These are phyloP conservation scores for Calendula officinalis DNA, from an alignment of 129 eudicot genomes.

Conservation along the genomic window DNA sequence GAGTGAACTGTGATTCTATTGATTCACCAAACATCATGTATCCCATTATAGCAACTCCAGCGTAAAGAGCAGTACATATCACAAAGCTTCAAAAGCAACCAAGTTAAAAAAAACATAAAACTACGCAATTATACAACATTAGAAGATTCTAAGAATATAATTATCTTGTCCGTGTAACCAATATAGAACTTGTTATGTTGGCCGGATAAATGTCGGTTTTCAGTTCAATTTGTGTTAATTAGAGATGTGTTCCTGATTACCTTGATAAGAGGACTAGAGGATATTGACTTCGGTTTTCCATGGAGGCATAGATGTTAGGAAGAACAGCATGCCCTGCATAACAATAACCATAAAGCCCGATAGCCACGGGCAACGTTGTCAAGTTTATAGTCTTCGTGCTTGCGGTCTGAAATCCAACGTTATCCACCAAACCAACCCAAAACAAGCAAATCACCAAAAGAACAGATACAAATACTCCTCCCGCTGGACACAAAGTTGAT, in stretches of 20 bases:
- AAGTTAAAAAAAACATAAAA: slow-evolving; percentile 5
- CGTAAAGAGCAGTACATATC: slow-evolving; percentile 72
- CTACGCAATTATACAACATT: background rate
- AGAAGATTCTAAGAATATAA: background rate
- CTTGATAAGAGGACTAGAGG: slow-evolving; percentile 75
- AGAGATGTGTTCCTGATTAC: slow-evolving; percentile 33
- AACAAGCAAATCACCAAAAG: slow-evolving; percentile 62
- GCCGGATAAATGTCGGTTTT: background rate
- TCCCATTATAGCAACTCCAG: slow-evolving; percentile 81
- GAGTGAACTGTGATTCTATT: slow-evolving; percentile 82
- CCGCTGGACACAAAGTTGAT: slow-evolving; percentile 48
- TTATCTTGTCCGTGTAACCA: background rate
- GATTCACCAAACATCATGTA: slow-evolving; percentile 76
- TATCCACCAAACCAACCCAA: slow-evolving; percentile 85
- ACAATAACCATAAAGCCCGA: slow-evolving; percentile 89
- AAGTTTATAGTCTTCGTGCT: slow-evolving; percentile 51
- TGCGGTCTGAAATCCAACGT: slow-evolving; percentile 45
- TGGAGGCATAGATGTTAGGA: slow-evolving; percentile 85
- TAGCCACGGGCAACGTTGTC: slow-evolving; percentile 77
- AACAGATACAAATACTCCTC: slow-evolving; percentile 84
- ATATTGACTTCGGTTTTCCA: slow-evolving; percentile 65
- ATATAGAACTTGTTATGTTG: background rate
- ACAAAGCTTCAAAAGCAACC: slow-evolving; percentile 51
- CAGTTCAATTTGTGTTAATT: background rate
- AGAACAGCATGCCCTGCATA: slow-evolving; percentile 94